A percentile compares a stretch with the other conserved stretches of the same genome.
phyloP scores from a whole-genome alignment of 2,329 filamentous ascomycete species.

The Penicillium sp. region DNA sequence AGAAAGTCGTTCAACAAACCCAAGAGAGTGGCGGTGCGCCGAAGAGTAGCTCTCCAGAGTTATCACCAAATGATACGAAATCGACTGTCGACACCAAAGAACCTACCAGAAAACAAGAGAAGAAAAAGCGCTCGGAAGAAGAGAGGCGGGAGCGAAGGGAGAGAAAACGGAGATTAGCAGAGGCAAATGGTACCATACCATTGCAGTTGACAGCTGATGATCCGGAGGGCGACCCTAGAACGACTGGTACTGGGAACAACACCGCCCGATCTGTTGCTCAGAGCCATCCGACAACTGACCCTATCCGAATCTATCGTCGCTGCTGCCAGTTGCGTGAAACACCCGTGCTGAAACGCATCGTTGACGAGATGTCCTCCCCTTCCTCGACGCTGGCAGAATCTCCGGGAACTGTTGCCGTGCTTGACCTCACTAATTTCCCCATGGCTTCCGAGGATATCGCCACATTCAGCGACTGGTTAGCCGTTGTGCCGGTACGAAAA shows the following conservation, averaged over 20 bases:
- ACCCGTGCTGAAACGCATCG: conserved; percentile 87
- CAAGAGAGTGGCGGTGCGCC: conserved; percentile 26
- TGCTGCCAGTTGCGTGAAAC: conserved; percentile 95
- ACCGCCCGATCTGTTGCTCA: conserved; percentile 57
- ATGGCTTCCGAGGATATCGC: conserved; percentile 82
- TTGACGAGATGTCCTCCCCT: conserved; percentile 79
- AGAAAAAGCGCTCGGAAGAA: conserved; percentile 93
- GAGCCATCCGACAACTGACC: conserved; percentile 81
- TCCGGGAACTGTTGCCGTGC: conserved; percentile 76
- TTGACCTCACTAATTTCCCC: conserved; percentile 84
- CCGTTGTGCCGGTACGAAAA: conserved; percentile 88
- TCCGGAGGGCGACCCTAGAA: conserved; percentile 60
- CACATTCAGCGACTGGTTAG: conserved; percentile 91
- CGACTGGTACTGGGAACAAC: conserved; percentile 33
- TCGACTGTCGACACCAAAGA: conserved; percentile 42
- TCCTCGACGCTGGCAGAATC: conserved; percentile 67
- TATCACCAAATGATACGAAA: conserved; percentile 34
- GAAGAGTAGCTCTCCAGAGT: conserved; percentile 14
- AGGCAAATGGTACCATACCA: conserved; percentile 84
- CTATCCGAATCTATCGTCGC: conserved; percentile 87
- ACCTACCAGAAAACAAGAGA: conserved; percentile 80
- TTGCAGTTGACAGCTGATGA: conserved; percentile 78
- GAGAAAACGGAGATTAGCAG: conserved; percentile 80
- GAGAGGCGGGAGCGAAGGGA: conserved; percentile 92
- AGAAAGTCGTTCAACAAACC: conserved; percentile 59